Evolutionary conservation across 345 rosid genomes (phyloP), one percentile per base, ranked within the genome.

Genomic region (Eucalyptus tenuipes): DNA sequence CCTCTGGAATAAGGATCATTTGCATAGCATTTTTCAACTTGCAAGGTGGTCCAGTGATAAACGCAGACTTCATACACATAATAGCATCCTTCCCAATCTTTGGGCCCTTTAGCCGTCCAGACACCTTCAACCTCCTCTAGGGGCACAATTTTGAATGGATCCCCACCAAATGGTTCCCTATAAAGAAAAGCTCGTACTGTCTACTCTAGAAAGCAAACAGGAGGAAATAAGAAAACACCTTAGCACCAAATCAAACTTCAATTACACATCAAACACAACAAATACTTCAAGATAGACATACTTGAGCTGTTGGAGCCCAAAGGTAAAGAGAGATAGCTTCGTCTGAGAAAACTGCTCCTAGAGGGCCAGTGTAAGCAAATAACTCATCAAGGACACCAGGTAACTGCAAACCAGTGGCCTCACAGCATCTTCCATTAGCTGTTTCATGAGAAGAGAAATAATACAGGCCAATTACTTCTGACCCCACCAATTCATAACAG

Each of bases 1-100:
- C 99, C 98, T 91, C 96, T 95, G 86, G 98, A 98, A 92, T 96
- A 96, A 89, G 99, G 99, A 95, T 96, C 99, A 92, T 95, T 96
- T 80, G 97, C 97, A 92, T 86, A 93, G 94, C 98, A 96, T 87
- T 94, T 94, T 92, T 97, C 99, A 86, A 96, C 81, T 87, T 85
- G 89, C 91, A 94, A 92, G 87, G 97, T 95, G 94, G 95, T 96
- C 31, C 95, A 96, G 93, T 97, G 99, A 90, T 95, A 96, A 88
- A 95, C 97, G 85, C 88, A 93, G 75, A 97, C 95, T 93, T 96
- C 95, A 91, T 96, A 97, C 87, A 91, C 91, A 86, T 95, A 97
- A 91, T 97, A 96, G 92, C 96, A 96, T 88, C 98, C 97, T 91
- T 96, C 98, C 99, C 99, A 95, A 89, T 92, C 89, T 90, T 89